Evolutionary conservation across 2,329 filamentous ascomycete genomes (phyloP), one percentile per base, ranked within the genome.

Genomic region (Falciphora oryzae): DNA sequence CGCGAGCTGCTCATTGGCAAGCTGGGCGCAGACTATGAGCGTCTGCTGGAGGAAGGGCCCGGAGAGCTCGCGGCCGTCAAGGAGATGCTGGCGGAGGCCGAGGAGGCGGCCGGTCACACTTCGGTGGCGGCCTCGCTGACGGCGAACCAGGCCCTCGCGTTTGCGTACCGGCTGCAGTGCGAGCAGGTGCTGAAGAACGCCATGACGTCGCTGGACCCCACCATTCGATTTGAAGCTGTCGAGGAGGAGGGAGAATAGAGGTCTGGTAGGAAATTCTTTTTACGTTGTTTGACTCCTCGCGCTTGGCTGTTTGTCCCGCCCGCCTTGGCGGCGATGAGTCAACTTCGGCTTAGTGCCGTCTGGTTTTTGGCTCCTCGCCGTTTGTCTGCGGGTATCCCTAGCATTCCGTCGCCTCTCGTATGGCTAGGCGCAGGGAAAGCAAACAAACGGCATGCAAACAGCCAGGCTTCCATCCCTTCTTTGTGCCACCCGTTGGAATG

Each of bases 91-190:
- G 56, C 50, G 64, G 72, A 76, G 8, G 75, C 76, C 3, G 79
- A 78, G 2, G 76, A 74, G 2, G 77, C 76, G 0, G 75, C 75
- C 18, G 72, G 68, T 50, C 62, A 71, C 18, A 67, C 77, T 8
- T 63, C 64, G 50, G 66, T 73, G 4, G 61, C 64, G 58, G 53
- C 5, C 4, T 27, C 28, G 18, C 57, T 60, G 27, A 83, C 79
- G 57, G 68, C 66, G 13, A 82, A 82, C 63, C 83, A 85, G 73
- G 69, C 71, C 59, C 70, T 86, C 57, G 83, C 81, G 18, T 60
- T 79, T 25, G 72, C 76, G n/a, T 86, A 86, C 68, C 74, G 83
- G 29, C 69, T 71, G 32, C 77, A 82, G 67, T 85, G 81, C 68
- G 75, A 78, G 63, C 76, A 72, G 28, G 82, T 85, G 1, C 67